Evolutionary conservation across 1,284 basidiomycete species (phyloP), one percentile per base, ranked within the genome.

Genomic region (Leccinum huronense): DNA sequence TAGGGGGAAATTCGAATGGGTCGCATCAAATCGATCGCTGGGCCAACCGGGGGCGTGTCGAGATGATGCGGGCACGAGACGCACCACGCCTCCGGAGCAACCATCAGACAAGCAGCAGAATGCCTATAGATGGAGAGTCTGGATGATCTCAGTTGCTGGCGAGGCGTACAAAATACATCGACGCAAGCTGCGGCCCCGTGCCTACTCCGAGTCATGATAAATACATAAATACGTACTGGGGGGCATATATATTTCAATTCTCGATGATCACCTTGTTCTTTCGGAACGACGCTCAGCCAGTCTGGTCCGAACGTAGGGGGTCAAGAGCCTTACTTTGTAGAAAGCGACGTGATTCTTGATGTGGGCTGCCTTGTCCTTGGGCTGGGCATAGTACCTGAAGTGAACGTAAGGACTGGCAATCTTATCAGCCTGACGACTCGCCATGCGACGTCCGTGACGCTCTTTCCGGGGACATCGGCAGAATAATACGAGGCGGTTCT

Each of bases 401-500:
- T 2, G 34, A 42, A 30, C 7, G 23, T 63, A 58, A 59, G 63
- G n/a, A 51, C 36, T 36, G 16, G 40, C 2, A 59, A 59, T 56
- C 55, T n/a, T 60, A 8, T 19, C 31, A 30, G 9, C 34, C 13
- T 33, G 40, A 33, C 30, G 5, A 71, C 82, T 68, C 65, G 85
- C 88, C 89, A 90, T 60, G 88, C 87, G 38, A 86, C 73, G 66
- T 90, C 87, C 14, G 81, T 79, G 11, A 86, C 73, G 0, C 65
- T 72, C 31, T 80, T 79, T 45, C 83, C 86, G 40, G 79, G 76
- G 14, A 88, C 74, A 1, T 76, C 74, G 19, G 79, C 83, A 65
- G 83, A 80, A 69, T 88, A 89, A 69, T 89, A 90, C 2, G 83
- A 79, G 2, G 89, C 88, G 1, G 76, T 79, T 53, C 88, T 89